Evolutionary conservation across 257 asterid species (phyloP), one percentile per base, ranked within the genome.

Genomic region (Thymus mandschuricus): DNA sequence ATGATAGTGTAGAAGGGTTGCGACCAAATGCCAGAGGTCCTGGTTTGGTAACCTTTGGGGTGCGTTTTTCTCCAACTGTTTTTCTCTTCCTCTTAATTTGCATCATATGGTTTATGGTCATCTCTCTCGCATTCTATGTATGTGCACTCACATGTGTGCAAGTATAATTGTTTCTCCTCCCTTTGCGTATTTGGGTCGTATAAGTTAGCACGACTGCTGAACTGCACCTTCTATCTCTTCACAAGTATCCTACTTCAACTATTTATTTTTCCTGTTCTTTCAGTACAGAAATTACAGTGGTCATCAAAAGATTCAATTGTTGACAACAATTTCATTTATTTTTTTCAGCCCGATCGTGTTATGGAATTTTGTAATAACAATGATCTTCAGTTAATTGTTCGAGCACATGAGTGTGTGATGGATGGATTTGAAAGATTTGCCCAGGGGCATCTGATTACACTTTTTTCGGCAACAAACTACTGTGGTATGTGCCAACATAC

Each of bases 11-110:
- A 56, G 99, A 95, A 87, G 99, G 99, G 59, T 62, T 95, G 73
- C 89, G 97, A 54, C 99, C 99, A 41, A 95, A 95, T 80, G 99
- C 99, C 71, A 95, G 99, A 88, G 99, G 99, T 63, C 99, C 99
- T 60, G 99, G 99, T 69, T 81, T 95, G 88, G 99, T 95, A 65
- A 95, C 99, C 63, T 95, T 92, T 81, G 99, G 99, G 95, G 99
- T 95, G 78, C 63, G 97, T 81, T 60, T 74, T 71, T 28, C 58
- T 75, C 43, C 43, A 11, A 52, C 68, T 31, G 21, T 69, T 75
- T 28, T 35, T 54, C 30, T 34, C 50, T 68, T 48, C 34, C 52
- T 60, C 28, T 60, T 35, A 34, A 60, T 33, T 11, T 33, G 29
- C 21, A 52, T 21, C 31, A 15, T 52, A n/a, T 59, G 29, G 28